Base-by-base conservation (phyloP, 257 asterid genomes). In the Solanum neorickii region DNA sequence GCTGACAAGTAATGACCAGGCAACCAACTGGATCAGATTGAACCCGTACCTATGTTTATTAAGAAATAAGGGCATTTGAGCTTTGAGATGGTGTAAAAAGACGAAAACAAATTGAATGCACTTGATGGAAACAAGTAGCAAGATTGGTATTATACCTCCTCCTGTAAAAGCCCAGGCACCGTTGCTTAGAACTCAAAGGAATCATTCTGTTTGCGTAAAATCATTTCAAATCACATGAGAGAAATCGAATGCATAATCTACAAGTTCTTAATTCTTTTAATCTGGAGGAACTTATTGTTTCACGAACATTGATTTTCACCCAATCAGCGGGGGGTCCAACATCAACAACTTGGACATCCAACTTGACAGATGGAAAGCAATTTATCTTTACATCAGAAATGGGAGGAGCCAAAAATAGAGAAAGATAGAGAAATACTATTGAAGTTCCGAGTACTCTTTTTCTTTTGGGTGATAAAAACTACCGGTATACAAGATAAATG, bases 261-360 rank as follows among this genome's bases (percentile, higher is more conserved):
- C 9, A 72, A 27, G 47, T 35, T 5, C 21, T 49, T 5, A 15
- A 49, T 49, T 49, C 37, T 7, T 70, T 60, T 73, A 56, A 3
- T 86, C 77, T 31, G 73, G 23, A 73, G 72, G 82, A 87, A 92
- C 95, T 56, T 94, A 96, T 95, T 87, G 93, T 91, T 94, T 95
- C 97, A 88, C 94, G 98, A 60, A 94, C 91, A 88, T 93, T 96
- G 91, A 96, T 93, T 93, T 94, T 96, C 92, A 96, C 97, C 98
- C 98, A 96, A 68, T 96, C 97, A 88, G 98, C 98, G 37, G 99
- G 94, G 77, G 97, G 92, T 42, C 99, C 99, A 89, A 92, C 92
- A 92, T 96, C 99, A 87, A 93, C 94, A 87, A 96, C 93, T 39
- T 98, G 69, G 59, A 96, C 73, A 47, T 89, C 93, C 89, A 94